Evolutionary conservation across 495 filamentous ascomycete genomes (phyloP).

Genomic region (Halenospora varia): DNA sequence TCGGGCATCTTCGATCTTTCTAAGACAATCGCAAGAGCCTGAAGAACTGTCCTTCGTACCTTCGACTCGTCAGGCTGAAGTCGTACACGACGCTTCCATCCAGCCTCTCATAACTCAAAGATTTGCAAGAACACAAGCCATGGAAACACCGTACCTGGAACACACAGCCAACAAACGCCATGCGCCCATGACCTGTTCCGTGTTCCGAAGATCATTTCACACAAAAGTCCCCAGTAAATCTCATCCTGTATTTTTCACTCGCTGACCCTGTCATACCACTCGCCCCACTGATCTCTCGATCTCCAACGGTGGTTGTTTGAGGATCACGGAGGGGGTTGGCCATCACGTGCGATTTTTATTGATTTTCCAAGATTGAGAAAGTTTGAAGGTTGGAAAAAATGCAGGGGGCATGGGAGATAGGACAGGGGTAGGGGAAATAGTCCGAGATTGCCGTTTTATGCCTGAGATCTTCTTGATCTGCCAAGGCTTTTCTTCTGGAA

Average conservation of each 20-base stretch:
- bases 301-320: constrained; percentile 1
- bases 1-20: too few species aligned
- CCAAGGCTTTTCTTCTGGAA: not conserved
- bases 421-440: not conserved
- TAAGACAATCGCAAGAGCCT: too few species aligned
- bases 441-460: not conserved
- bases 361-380: not conserved
- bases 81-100: too few species aligned
- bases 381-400: not conserved
- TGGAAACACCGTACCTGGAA: not conserved
- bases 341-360: not conserved
- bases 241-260: not conserved
- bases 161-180: not conserved
- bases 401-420: not conserved
- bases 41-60: too few species aligned
- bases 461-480: not conserved
- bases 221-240: not conserved
- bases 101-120: too few species aligned
- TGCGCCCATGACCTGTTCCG: not conserved
- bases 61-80: too few species aligned
- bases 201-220: not conserved
- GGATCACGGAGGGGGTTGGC: not conserved
- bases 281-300: not conserved
- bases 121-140: too few species aligned
- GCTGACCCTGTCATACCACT: not conserved